Evolutionary conservation across 371 early-diverging fungal genomes (phyloP), one percentile per base, ranked within the genome.

Genomic region (Saksenaea oblongispora): DNA sequence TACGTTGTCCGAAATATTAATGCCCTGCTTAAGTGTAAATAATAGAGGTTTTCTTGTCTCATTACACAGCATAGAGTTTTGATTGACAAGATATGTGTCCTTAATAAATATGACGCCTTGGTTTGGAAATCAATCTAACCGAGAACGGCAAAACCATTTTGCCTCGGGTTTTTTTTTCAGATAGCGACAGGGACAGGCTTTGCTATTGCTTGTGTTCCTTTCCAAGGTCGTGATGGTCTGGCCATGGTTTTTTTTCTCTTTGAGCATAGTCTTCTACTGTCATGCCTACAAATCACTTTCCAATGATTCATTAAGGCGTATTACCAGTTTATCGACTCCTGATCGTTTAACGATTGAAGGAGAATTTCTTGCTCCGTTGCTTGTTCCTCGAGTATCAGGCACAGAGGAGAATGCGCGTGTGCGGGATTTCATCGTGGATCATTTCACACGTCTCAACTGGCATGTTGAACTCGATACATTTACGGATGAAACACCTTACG

Each of bases 391-490:
- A 9, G 90, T 89, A 11, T 76, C 91, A 27, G 95, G 92, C 15
- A 87, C 94, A 2, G 74, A 74, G 7, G 85, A 80, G 28, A 90
- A 92, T 68, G 67, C 56, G 0, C 76, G 76, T 15, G 93, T 94
- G 3, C 90, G 89, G 37, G 44, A 83, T 0, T 86, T 85, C 62
- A 87, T 96, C 24, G 78, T 80, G 5, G 69, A 80, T 24, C 77
- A 85, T 41, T 84, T 94, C 56, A 69, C 67, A 7, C 67, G 63
- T 4, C 75, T 88, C n/a, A 74, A 72, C 15, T 96, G 94, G 89
- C 71, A 85, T 47, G 83, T 95, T 4, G 91, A 94, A 56, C 59
- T 81, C 60, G 94, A 95, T 73, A 61, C 68, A 11, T 95, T 95
- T 63, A 80, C 71, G 8, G 89, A 82, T n/a, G 58, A 63, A 7